These are phyloP conservation scores for Aspergillaceae sp. DNA, from an alignment of 2,329 filamentous ascomycete genomes.

Conservation along the genomic window DNA sequence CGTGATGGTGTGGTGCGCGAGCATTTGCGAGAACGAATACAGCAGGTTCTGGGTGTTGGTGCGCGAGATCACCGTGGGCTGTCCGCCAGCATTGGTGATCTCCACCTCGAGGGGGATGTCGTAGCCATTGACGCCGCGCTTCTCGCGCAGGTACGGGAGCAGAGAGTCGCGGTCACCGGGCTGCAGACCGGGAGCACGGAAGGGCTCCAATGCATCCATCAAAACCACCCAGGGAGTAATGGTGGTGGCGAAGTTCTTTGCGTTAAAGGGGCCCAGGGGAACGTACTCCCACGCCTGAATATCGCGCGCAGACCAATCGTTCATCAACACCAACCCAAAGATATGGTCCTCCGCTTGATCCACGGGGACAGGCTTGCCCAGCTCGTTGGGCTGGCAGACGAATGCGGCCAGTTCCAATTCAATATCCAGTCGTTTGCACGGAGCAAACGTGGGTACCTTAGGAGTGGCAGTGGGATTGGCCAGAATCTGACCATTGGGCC, in stretches of 20 bases:
- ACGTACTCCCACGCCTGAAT: constrained; percentile 81
- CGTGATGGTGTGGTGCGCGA: constrained; percentile 67
- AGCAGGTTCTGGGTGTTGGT: constrained; percentile 60
- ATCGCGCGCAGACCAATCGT: constrained; percentile 79
- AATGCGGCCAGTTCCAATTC: constrained; percentile 76
- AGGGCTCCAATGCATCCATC: constrained; percentile 65
- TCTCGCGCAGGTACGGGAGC: constrained; percentile 58
- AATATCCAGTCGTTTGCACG: constrained; percentile 62
- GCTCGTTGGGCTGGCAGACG: constrained; percentile 54
- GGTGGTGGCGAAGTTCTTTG: constrained; percentile 73
- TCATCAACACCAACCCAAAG: constrained; percentile 74
- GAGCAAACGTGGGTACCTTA: constrained; percentile 55
- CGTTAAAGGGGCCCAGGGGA: constrained; percentile 71
- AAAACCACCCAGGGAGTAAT: constrained; percentile 74
- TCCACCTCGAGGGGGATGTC: constrained; percentile 64
- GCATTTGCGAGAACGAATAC: constrained; percentile 78
- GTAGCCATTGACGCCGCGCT: constrained; percentile 48
- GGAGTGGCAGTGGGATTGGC: constrained; percentile 53
- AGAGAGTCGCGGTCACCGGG: constrained; percentile 45
- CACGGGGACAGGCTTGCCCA: constrained; percentile 57
- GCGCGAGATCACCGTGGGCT: constrained; percentile 50
- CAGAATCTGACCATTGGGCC: constrained; percentile 68
- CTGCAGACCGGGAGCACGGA: constrained; percentile 47
- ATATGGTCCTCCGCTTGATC: constrained; percentile 59
- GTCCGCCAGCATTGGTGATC: constrained; percentile 37